Evolutionary conservation across 768 basidiomycete genomes (phyloP), one percentile per base, ranked within the genome.

Genomic region (Xanthoconium stramineum): DNA sequence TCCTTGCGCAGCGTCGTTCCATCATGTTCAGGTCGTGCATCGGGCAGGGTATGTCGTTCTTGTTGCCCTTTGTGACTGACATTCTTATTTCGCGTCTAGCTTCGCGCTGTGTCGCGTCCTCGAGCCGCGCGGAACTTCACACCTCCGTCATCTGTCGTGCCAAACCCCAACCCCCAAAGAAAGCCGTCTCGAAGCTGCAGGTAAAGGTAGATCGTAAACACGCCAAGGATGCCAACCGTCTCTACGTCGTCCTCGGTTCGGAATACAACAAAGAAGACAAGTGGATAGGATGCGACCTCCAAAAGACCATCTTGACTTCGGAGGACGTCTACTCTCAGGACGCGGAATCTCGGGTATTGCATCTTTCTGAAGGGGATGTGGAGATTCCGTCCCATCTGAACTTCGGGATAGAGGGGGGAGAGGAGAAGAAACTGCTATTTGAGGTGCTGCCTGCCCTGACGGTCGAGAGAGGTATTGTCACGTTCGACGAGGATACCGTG

Each of bases 211-310:
- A 75, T 74, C 52, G 64, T 57, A 58, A 69, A 70, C 54, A 65
- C 64, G 47, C 76, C 72, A 20, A 72, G 70, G 40, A 76, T 64
- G 32, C 77, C 68, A 52, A 76, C 73, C 45, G 80, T 88, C 58
- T 72, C 15, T 85, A 89, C 62, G 83, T 89, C 55, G 80, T 95
- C 15, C 81, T 94, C 7, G 94, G 94, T 13, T 83, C 83, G 15
- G 78, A 83, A 40, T 76, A 81, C 7, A 80, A 80, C 57, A 81
- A 89, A 52, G 84, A 86, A 52, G 65, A 75, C 53, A 84, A 83
- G 66, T 95, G 93, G 91, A 63, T 69, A 39, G 74, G 76, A 28
- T 84, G 83, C 68, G 80, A 85, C 70, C 83, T 95, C 45, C 83
- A 84, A 42, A 78, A 79, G 61, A 70, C 83, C 53, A 73, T 91